Evolutionary conservation across 1,284 basidiomycete genomes (phyloP), one percentile per base, ranked within the genome.

Genomic region (Ceratobasidium sp.): DNA sequence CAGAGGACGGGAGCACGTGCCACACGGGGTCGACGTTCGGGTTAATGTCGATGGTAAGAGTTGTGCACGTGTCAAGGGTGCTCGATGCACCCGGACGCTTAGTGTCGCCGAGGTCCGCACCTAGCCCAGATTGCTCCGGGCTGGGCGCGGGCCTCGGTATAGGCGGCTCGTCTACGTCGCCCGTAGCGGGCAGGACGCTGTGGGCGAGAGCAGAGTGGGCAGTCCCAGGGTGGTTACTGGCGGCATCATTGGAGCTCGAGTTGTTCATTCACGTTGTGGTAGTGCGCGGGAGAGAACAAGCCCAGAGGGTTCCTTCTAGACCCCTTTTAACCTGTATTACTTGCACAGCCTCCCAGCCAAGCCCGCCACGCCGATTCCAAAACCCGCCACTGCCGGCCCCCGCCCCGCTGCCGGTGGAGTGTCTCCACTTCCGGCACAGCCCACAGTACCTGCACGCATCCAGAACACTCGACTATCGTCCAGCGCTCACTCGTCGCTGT

Each of bases 81-180:
- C 35, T 54, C 1, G 54, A 0, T 12, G 50, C 35, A 53, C 50
- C 62, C 38, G 47, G 47, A 32, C 42, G 47, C 47, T 64, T 64
- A 45, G 38, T 25, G 47, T 34, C 47, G 29, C 29, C 12, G 1
- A 31, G 34, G 8, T 54, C 62, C 29, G 49, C 32, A 43, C 62
- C 47, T 20, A 49, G 62, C 29, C 49, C 49, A 54, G n/a, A 47
- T 47, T 12, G 20, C 45, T 52, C 58, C 22, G 45, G 32, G 4
- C 52, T 49, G 5, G 52, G 47, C 53, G 38, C 52, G 40, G 52
- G 65, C 65, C 54, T 55, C 65, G 65, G 65, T 68, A 68, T 68
- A 55, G 65, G 65, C 27, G 65, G 65, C 35, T 68, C 65, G 17
- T 68, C 65, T 35, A 56, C 53, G n/a, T 50, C 43, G 35, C 47